phyloP scores from a whole-genome alignment of 352 stramenopile genomes.

The Globisporangium irregulare region DNA sequence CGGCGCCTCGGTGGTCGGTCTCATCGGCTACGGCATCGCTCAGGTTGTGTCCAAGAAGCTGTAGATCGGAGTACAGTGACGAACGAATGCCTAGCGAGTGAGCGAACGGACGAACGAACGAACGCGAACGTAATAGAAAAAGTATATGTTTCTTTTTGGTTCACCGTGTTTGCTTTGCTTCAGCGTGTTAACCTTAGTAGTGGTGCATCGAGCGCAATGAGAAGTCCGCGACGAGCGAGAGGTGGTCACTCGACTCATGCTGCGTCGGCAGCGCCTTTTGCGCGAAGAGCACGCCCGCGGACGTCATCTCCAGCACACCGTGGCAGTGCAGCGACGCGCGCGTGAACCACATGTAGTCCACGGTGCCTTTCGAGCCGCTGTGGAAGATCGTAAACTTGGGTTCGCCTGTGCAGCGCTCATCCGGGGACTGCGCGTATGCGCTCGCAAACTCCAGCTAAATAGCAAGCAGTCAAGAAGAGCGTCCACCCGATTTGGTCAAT shows the following conservation, averaged over 20 bases:
- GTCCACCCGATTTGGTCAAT: background rate
- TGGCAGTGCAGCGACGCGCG: constrained; percentile 45
- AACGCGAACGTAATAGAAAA: background rate
- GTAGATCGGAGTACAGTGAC: constrained; percentile 17
- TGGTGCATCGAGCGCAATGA: constrained; percentile 24
- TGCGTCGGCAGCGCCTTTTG: constrained; percentile 46
- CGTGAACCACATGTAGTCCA: constrained; percentile 78
- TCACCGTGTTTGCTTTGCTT: background rate
- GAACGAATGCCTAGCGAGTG: background rate
- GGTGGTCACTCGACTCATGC: constrained; percentile 60
- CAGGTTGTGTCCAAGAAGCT: constrained; percentile 53
- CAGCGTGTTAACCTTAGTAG: background rate
- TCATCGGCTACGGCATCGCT: constrained; percentile 58
- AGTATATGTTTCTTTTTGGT: constrained; percentile 3
- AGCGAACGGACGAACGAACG: background rate
- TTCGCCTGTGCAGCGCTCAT: constrained; percentile 45
- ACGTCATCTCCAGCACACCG: constrained; percentile 63
- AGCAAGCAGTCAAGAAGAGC: background rate
- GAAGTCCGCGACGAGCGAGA: constrained; percentile 69
- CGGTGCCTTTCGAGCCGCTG: constrained; percentile 44
- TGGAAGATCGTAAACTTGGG: constrained; percentile 78
- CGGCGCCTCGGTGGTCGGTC: constrained; percentile 45
- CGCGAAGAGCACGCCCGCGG: constrained; percentile 45
- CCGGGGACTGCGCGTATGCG: constrained; percentile 58
- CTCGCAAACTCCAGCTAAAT: constrained; percentile 50